phyloP scores from a whole-genome alignment of 169 alveolate genomes.

The Sarcocystis neurona region DNA sequence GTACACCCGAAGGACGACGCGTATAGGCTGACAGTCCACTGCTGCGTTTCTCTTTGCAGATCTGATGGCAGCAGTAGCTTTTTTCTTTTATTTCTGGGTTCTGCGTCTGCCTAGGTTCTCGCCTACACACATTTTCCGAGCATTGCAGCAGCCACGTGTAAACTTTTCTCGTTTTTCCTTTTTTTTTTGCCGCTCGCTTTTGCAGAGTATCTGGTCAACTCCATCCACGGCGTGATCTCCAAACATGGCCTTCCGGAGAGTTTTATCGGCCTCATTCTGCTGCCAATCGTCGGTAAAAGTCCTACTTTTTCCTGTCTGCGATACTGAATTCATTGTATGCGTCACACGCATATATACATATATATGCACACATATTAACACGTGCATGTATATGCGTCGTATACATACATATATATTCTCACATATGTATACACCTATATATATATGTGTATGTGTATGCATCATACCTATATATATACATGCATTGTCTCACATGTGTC shows the following conservation, averaged over 20 bases:
- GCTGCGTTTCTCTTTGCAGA: too few species aligned
- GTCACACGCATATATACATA: too few species aligned
- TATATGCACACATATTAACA: neutral
- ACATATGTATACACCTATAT: neutral
- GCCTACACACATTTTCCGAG: too few species aligned
- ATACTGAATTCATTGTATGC: neutral
- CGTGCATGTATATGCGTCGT: neutral
- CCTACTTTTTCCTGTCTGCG: neutral
- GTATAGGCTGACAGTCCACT: too few species aligned
- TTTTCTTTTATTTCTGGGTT: too few species aligned
- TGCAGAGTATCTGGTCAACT: slow-evolving; percentile 60
- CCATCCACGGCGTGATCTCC: slow-evolving; percentile 60
- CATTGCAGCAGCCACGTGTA: too few species aligned
- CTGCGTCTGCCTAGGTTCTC: too few species aligned
- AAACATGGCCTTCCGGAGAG: slow-evolving; percentile 61
- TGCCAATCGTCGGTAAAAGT: slow-evolving; percentile 84
- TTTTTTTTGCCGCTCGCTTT: neutral
- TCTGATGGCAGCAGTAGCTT: too few species aligned
- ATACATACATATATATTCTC: too few species aligned
- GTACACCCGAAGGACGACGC: too few species aligned
- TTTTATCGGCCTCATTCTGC: slow-evolving; percentile 87
- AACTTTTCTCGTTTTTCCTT: neutral
- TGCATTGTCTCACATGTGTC: neutral
- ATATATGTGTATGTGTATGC: neutral
- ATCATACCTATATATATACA: neutral